Conservation (phyloP, 768 basidiomycete genomes). For the Kwoniella dendrophila region DNA sequence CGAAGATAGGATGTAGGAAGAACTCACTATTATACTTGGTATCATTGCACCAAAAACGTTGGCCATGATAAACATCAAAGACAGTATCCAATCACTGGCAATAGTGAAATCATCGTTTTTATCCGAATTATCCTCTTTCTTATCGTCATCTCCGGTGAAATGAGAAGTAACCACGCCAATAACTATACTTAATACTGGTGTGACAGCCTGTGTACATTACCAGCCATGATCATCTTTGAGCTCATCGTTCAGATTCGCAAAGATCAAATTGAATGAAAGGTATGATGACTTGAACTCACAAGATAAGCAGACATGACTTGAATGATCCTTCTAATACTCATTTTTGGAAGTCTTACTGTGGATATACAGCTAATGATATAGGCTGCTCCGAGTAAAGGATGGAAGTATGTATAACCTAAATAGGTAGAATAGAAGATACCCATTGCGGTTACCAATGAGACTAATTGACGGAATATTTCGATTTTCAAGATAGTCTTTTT, state of each 20-base stretch:
- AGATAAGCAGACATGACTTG: conserved; percentile 4
- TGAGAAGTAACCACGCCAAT: background rate
- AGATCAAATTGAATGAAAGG: background rate
- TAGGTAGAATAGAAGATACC: conserved; percentile 5
- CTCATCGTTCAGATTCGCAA: too few relatives aligned
- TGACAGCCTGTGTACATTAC: too few relatives aligned
- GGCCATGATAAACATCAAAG: conserved; percentile 7
- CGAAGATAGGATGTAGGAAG: background rate
- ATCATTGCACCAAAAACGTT: conserved; percentile 10
- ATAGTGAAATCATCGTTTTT: background rate
- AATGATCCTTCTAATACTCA: conserved; percentile 12
- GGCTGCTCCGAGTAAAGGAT: conserved; percentile 1
- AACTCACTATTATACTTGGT: conserved; percentile 7
- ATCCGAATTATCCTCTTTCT: background rate
- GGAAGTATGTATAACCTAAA: conserved; percentile 1
- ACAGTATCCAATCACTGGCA: conserved; percentile 12
- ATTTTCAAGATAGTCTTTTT: conserved; percentile 1
- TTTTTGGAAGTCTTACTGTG: background rate
- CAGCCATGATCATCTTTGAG: too few relatives aligned
- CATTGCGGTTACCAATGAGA: background rate
- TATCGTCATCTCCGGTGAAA: background rate
- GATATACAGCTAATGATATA: background rate
- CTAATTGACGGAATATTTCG: background rate
- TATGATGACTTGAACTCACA: background rate
- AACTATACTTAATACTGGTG: background rate